Base-by-base conservation (phyloP, 2,329 filamentous ascomycete genomes). In the Coleophoma eucalyptorum region DNA sequence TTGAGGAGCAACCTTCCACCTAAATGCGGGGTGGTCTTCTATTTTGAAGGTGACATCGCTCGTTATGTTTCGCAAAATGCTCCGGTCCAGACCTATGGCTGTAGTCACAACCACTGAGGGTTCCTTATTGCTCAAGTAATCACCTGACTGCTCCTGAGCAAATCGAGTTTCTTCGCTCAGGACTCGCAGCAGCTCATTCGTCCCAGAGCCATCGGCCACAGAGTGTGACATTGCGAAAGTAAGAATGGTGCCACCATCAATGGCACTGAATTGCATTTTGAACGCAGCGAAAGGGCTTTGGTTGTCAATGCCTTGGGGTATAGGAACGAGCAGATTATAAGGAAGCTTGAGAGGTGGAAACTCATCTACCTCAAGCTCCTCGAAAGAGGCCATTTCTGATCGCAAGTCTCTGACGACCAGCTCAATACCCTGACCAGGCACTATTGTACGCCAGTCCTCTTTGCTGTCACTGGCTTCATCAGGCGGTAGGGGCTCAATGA, bases 21-120 rank as follows among this genome's bases (percentile, higher is more conserved):
- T 48, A 19, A 45, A 53, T 21, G 44, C 53, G 20, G 53, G 53
- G 37, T 55, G 50, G 35, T 55, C 50, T 49, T 55, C 41, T 6
- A 55, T 53, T 12, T 53, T 51, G 33, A 55, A 55, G 3, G 35
- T 13, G 5, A 19, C 43, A n/a, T 49, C 32, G 33, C 53, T 55
- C n/a, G 21, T 51, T 2, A 53, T 50, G 18, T 49, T 51, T 4
- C 51, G 50, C 7, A 55, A 13, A 19, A 49, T 31, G 19, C 41
- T 53, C 10, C 53, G 48, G 34, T 55, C 50, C 16, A 20, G 15
- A 15, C 47, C 46, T 16, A 54, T 44, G n/a, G 5, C 12, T 10
- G 38, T 20, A 18, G 50, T 44, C 12, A 16, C 20, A 35, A n/a
- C 15, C n/a, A 8, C 20, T 44, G 42, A 32, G 42, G 5, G 2